phyloP scores from a whole-genome alignment of 345 rosid genomes.

The Crucihimalaya himalaica region DNA sequence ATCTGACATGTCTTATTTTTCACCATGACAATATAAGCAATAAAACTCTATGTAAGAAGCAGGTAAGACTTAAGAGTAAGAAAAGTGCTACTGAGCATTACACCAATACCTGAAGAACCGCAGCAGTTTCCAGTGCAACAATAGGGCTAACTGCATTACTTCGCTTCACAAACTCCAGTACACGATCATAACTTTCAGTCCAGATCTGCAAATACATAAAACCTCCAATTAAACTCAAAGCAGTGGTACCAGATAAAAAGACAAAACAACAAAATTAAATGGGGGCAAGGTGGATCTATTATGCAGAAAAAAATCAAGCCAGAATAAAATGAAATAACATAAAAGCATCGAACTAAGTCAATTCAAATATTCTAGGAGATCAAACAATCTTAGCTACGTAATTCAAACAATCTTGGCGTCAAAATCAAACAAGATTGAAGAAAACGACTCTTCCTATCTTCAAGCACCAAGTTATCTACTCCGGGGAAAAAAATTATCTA shows the following conservation, averaged over 20 bases:
- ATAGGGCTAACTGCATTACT: slow-evolving; percentile 96
- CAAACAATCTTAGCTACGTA: not conserved
- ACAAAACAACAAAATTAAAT: not conserved
- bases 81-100: slow-evolving; percentile 23
- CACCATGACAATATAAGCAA: slow-evolving; percentile 10
- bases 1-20: slow-evolving; percentile 18
- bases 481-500: not conserved
- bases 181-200: slow-evolving; percentile 88
- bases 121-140: slow-evolving; percentile 92
- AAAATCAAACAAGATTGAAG: not conserved
- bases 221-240: slow-evolving; percentile 19
- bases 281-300: slow-evolving; percentile 1
- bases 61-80: not conserved
- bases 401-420: not conserved
- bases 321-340: not conserved
- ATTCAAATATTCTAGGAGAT: not conserved
- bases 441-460: not conserved
- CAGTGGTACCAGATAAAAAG: slow-evolving; percentile 3
- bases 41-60: not conserved
- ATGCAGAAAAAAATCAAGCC: slow-evolving; percentile 10
- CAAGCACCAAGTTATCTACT: slow-evolving; percentile 12
- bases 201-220: slow-evolving; percentile 60
- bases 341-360: not conserved
- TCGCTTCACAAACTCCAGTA: slow-evolving; percentile 87
- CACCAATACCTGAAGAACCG: slow-evolving; percentile 89